Conservation (phyloP, 345 rosid species). For the Hypericum androsaemum region DNA sequence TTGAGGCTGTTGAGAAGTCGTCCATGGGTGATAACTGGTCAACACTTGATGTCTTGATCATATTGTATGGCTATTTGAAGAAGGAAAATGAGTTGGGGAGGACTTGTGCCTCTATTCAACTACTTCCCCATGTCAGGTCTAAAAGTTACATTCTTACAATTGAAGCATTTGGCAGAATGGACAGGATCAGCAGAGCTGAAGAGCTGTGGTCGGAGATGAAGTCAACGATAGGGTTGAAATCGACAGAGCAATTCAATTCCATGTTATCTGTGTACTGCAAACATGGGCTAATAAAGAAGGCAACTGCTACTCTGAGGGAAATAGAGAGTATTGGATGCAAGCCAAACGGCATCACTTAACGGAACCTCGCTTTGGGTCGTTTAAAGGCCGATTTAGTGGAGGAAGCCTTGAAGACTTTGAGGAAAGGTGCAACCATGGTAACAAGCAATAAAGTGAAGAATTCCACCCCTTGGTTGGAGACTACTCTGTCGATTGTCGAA, state of each 20-base stretch:
- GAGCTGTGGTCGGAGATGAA: constrained; percentile 81
- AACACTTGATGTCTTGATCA: constrained; percentile 67
- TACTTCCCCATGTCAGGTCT: constrained; percentile 45
- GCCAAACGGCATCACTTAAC: constrained; percentile 70
- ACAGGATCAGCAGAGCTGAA: constrained; percentile 50
- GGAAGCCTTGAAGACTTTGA: constrained; percentile 65
- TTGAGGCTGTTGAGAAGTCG: constrained; percentile 64
- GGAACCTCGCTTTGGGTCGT: constrained; percentile 87
- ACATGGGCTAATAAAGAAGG: constrained; percentile 49
- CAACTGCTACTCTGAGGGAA: constrained; percentile 52
- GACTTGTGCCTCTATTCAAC: constrained; percentile 48
- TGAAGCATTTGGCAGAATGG: constrained; percentile 68
- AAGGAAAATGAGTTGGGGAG: constrained; percentile 55
- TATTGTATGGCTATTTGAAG: constrained; percentile 57
- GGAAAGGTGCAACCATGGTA: constrained; percentile 33
- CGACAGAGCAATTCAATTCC: constrained; percentile 71
- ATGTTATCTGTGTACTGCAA: constrained; percentile 63
- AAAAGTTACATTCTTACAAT: constrained; percentile 61
- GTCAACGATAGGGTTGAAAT: constrained; percentile 37
- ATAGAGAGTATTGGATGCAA: constrained; percentile 43
- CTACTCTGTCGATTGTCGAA: constrained; percentile 60
- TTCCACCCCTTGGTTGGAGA: constrained; percentile 88
- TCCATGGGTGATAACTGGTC: constrained; percentile 76
- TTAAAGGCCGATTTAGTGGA: constrained; percentile 46
- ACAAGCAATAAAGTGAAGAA: constrained; percentile 43